Percentiles rank a stretch among this genome's conserved stretches.
phyloP scores from a whole-genome alignment of 2,329 filamentous ascomycete species.

The Curvularia verruculosa region DNA sequence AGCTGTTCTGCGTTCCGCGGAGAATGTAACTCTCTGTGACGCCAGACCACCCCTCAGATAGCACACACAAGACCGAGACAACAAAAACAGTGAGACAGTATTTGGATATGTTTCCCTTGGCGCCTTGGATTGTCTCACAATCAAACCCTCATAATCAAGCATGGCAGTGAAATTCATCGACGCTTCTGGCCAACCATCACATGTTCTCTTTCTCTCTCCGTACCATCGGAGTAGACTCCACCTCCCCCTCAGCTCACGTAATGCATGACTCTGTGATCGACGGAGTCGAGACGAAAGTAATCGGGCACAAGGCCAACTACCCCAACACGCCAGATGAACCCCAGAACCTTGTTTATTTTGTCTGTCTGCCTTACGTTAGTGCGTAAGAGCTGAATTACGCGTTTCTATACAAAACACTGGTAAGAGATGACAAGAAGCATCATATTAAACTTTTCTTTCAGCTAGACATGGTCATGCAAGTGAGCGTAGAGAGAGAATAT shows the following conservation, averaged over 20 bases:
- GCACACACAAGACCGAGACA: background rate
- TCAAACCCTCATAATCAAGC: background rate
- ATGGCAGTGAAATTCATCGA: background rate
- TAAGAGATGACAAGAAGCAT: too few relatives aligned
- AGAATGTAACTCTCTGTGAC: background rate
- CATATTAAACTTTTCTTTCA: too few relatives aligned
- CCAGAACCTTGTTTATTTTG: background rate
- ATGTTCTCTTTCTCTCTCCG: background rate
- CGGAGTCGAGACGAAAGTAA: background rate
- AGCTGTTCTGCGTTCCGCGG: background rate
- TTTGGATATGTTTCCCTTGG: background rate
- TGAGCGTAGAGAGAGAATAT: too few relatives aligned
- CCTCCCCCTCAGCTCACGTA: background rate
- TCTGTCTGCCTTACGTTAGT: background rate
- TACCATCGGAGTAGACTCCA: background rate
- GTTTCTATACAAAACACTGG: background rate
- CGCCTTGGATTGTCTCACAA: background rate
- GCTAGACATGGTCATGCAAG: too few relatives aligned
- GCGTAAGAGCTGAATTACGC: background rate
- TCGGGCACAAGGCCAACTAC: too few relatives aligned
- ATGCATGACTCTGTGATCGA: background rate
- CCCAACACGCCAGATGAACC: background rate
- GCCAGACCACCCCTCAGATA: background rate
- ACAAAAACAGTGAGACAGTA: background rate
- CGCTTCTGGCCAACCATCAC: background rate